These are phyloP conservation scores for Phialophora expanda DNA, from an alignment of 2,329 filamentous ascomycete genomes.

Conservation along the genomic window DNA sequence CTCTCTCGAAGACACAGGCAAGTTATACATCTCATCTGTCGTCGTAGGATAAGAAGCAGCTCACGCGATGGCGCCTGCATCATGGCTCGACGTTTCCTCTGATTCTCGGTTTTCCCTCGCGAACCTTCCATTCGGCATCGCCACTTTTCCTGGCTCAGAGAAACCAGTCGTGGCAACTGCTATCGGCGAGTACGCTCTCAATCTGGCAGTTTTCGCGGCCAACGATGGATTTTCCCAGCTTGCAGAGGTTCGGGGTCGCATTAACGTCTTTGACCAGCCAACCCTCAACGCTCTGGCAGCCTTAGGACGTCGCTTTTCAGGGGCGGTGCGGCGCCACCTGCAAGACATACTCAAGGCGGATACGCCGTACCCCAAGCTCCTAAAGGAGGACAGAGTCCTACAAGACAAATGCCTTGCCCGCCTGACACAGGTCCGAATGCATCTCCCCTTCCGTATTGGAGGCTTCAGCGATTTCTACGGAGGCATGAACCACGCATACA, in stretches of 20 bases:
- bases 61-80: conserved; percentile 7
- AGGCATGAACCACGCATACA: conserved; percentile 23
- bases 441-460: conserved; percentile 61
- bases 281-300: conserved; percentile 59
- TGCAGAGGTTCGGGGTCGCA: not conserved
- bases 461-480: conserved; percentile 64
- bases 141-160: not conserved
- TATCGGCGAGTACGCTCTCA: conserved; percentile 10
- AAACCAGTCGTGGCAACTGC: not conserved
- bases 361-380: conserved; percentile 6
- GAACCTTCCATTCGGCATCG: conserved; percentile 10
- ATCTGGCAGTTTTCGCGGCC: conserved; percentile 5
- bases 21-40: not conserved
- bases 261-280: conserved; percentile 34
- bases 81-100: conserved; percentile 2
- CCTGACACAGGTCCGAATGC: conserved; percentile 53
- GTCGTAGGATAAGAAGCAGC: not conserved
- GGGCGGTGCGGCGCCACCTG: conserved; percentile 50
- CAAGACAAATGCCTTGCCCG: conserved; percentile 3
- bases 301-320: conserved; percentile 48
- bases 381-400: conserved; percentile 17
- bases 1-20: not conserved
- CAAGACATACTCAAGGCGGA: conserved; percentile 32
- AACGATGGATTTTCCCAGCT: conserved; percentile 10
- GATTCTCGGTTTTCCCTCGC: conserved; percentile 6